Conservation (phyloP, 176 grass and related monocot species). For the Bonia amplexicaulis region DNA sequence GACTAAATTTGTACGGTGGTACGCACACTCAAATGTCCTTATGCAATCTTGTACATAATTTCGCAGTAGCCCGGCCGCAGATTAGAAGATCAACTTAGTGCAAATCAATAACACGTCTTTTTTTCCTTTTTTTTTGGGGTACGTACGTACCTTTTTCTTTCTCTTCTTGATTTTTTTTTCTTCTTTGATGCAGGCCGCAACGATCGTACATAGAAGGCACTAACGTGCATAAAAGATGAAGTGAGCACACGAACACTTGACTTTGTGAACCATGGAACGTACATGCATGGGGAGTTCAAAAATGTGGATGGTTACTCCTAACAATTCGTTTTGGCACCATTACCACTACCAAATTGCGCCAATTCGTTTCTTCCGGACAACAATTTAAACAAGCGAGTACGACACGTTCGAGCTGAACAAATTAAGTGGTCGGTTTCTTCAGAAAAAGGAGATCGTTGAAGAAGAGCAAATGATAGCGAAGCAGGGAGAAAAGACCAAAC, state of each 20-base stretch:
- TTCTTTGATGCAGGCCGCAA: not conserved
- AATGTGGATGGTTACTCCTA: not conserved
- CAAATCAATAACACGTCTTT: too few relatives aligned
- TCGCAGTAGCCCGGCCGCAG: too few relatives aligned
- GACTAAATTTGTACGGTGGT: too few relatives aligned
- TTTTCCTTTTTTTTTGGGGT: too few relatives aligned
- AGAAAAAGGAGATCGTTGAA: not conserved
- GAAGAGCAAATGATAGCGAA: not conserved
- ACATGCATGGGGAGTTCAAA: not conserved
- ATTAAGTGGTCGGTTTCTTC: not conserved
- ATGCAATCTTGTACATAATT: too few relatives aligned
- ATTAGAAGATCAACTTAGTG: too few relatives aligned
- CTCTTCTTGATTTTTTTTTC: not conserved
- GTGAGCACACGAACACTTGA: not conserved
- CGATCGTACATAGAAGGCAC: not conserved
- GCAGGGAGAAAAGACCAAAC: not conserved
- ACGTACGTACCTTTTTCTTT: not conserved
- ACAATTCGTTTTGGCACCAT: not conserved
- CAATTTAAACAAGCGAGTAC: not conserved
- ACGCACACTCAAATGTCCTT: too few relatives aligned
- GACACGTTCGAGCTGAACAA: not conserved
- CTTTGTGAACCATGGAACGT: not conserved
- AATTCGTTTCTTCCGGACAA: not conserved
- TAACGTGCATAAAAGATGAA: not conserved
- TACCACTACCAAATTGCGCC: slow-evolving; percentile 7